Conservation (phyloP, 2,329 filamentous ascomycete genomes). For the Penicillium sp. region DNA sequence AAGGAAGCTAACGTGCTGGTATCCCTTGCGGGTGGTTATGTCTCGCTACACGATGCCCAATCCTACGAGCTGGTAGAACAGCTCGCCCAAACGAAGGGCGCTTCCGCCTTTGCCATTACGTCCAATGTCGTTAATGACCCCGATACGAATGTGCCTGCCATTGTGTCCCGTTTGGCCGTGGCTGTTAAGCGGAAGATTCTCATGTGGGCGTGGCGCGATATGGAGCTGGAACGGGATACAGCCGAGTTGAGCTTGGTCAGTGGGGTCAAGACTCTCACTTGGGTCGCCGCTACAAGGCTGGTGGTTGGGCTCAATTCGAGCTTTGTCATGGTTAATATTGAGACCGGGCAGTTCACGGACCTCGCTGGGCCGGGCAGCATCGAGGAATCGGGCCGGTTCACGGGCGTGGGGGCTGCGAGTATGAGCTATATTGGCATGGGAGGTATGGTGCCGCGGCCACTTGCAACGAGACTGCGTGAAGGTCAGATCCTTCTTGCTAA, state of each 20-base stretch:
- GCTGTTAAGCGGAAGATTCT: constrained; percentile 87
- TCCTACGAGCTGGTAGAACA: constrained; percentile 80
- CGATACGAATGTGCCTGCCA: constrained; percentile 82
- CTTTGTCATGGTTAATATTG: constrained; percentile 84
- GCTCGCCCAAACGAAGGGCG: constrained; percentile 79
- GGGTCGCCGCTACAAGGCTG: constrained; percentile 82
- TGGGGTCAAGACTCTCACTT: constrained; percentile 82
- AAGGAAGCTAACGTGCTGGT: constrained; percentile 92
- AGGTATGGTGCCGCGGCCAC: constrained; percentile 84
- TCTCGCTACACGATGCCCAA: constrained; percentile 86
- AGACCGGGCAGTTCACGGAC: constrained; percentile 70
- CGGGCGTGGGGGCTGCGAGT: constrained; percentile 75
- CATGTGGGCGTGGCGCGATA: constrained; percentile 94
- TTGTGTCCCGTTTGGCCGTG: constrained; percentile 87
- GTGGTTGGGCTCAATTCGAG: constrained; percentile 89
- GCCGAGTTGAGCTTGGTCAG: constrained; percentile 77
- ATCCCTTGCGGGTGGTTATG: constrained; percentile 83
- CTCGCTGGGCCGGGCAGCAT: constrained; percentile 74
- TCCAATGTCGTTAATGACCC: constrained; percentile 93
- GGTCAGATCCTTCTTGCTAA: constrained; percentile 92
- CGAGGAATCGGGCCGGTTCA: constrained; percentile 72
- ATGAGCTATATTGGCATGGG: constrained; percentile 98
- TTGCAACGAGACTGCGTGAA: constrained; percentile 78
- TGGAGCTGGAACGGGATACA: constrained; percentile 73
- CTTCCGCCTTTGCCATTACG: constrained; percentile 85